Evolutionary conservation across 176 grass and related monocot genomes (phyloP).

Genomic region (Luzula sylvatica): DNA sequence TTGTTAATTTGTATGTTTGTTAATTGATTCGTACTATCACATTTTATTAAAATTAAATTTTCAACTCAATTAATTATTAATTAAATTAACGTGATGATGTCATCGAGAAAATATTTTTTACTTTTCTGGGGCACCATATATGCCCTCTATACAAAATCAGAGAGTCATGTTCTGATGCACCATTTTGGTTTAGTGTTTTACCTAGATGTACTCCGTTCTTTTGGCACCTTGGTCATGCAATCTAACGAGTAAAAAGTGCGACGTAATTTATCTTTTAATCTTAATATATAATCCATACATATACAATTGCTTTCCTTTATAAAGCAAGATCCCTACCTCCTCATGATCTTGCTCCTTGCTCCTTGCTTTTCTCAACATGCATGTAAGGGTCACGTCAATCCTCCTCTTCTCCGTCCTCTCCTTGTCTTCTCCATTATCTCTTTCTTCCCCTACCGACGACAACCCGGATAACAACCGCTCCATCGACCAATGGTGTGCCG

Average conservation of each 20-base stretch:
- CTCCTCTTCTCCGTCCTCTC: slow-evolving; percentile 10
- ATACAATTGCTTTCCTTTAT: background rate
- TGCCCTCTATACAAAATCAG: no score
- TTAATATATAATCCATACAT: background rate
- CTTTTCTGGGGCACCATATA: no score
- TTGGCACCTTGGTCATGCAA: background rate
- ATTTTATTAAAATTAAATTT: no score
- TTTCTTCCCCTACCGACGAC: background rate
- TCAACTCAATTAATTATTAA: no score
- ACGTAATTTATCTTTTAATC: slow-evolving; percentile 5
- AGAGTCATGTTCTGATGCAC: no score
- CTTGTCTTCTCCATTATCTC: background rate
- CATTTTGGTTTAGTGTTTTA: no score
- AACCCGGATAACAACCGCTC: background rate
- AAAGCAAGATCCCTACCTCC: background rate
- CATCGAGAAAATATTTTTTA: no score
- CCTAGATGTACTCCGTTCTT: background rate
- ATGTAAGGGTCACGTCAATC: slow-evolving; percentile 8
- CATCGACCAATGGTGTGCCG: slow-evolving; percentile 30
- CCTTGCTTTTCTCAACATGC: background rate
- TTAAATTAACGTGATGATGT: no score
- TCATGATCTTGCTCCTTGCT: background rate
- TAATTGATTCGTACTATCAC: no score
- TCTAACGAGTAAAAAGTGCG: background rate
- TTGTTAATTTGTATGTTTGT: no score